Evolutionary conservation across 1,284 basidiomycete species (phyloP), one percentile per base, ranked within the genome.

Genomic region (Vanrija pseudolonga): DNA sequence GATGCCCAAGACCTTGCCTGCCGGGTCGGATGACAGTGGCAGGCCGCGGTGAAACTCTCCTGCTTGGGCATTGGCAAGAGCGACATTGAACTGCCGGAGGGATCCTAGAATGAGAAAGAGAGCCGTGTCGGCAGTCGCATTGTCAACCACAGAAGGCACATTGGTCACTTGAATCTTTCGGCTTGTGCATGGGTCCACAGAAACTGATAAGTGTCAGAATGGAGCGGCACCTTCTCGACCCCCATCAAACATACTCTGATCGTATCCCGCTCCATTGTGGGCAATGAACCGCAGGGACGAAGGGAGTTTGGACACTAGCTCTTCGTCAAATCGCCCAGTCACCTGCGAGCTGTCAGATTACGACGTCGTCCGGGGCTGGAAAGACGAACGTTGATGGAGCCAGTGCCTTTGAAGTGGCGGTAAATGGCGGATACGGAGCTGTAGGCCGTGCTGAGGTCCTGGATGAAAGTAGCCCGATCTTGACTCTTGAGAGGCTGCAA

Each of bases 81-180:
- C 83, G 44, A 80, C 69, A 3, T 85, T 81, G 69, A 84, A 92
- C 59, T 87, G 84, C 36, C 90, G 85, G 41, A 90, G 72, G 17
- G 85, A 81, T 17, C 88, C 87, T 58, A 93, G 81, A 55, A 92
- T 74, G 43, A 93, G 84, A 72, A 88, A 93, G 22, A 92, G 76
- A 0, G 86, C 90, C 0, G 89, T 90, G 3, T 89, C 90, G 1
- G 90, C 90, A 0, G 90, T 91, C 3, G 87, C 88, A 59, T 90
- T 88, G 74, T 94, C 87, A 47, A 92, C 89, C 2, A 88, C 88
- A 3, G 85, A 84, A 1, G 90, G 60, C 87, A 90, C 91, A 65
- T 93, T 90, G 12, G 88, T 89, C 12, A 92, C 83, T 47, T 75
- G 80, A 61, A 92, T 89, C 17, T 86, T 87, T 69, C 81, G 81